These are phyloP conservation scores for Chaetomium olivaceum DNA, from an alignment of 2,329 filamentous ascomycete species.

Conservation along the genomic window DNA sequence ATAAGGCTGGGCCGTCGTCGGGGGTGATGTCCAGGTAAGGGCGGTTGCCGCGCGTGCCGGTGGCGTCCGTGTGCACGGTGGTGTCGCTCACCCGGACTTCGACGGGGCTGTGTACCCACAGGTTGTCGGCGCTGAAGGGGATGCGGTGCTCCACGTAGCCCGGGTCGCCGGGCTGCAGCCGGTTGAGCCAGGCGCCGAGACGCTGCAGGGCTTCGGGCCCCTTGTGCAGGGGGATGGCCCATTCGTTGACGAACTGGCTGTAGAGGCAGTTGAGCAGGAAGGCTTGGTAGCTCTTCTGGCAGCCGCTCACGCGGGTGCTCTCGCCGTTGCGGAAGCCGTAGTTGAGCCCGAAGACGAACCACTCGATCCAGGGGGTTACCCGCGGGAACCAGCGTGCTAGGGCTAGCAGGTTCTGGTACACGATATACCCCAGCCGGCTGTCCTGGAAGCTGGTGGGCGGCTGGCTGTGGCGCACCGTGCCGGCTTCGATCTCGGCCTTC, in stretches of 20 bases:
- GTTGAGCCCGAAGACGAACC: constrained; percentile 97
- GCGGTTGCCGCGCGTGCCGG: constrained; percentile 29
- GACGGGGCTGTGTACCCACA: constrained; percentile 76
- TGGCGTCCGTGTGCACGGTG: constrained; percentile 39
- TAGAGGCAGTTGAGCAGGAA: constrained; percentile 97
- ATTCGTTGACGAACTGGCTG: constrained; percentile 98
- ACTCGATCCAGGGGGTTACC: constrained; percentile 85
- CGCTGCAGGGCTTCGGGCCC: constrained; percentile 85
- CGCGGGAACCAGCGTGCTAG: constrained; percentile 74
- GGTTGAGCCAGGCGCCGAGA: constrained; percentile 82
- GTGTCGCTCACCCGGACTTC: constrained; percentile 76
- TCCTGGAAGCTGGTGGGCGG: constrained; percentile 78
- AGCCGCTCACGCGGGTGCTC: constrained; percentile 66
- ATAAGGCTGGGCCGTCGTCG: constrained; percentile 65
- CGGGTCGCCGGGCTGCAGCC: constrained; percentile 55
- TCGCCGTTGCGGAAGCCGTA: constrained; percentile 74
- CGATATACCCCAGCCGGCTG: constrained; percentile 75
- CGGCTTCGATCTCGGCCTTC: constrained; percentile 48
- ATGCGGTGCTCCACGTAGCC: constrained; percentile 62
- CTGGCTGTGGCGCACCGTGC: constrained; percentile 42
- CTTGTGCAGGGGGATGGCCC: constrained; percentile 83
- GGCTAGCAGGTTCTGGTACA: constrained; percentile 90
- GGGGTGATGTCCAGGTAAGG: constrained; percentile 62
- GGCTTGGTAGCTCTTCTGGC: constrained; percentile 77
- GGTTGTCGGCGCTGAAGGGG: constrained; percentile 65